Conservation (phyloP, 176 grass and related monocot species). For the Luzula sylvatica region DNA sequence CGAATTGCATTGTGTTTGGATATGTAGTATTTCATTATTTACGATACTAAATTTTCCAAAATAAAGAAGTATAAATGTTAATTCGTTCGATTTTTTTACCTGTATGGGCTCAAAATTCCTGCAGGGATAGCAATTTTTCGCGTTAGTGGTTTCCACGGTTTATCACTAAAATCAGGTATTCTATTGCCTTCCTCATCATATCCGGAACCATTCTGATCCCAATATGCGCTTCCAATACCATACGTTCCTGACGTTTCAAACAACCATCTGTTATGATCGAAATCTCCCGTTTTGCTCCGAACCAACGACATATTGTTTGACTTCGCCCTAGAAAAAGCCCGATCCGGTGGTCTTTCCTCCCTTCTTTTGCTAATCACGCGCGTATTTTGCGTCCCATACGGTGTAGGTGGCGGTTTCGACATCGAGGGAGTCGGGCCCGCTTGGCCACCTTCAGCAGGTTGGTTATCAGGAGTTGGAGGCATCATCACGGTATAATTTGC, state of each 20-base stretch:
- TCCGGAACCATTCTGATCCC: slow-evolving; percentile 30
- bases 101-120: slow-evolving; percentile 54
- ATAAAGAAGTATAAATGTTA: background rate
- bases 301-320: slow-evolving; percentile 44
- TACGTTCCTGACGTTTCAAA: slow-evolving; percentile 81
- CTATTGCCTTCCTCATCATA: slow-evolving; percentile 28
- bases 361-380: slow-evolving; percentile 5
- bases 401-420: background rate
- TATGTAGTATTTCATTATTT: too few relatives aligned
- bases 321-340: slow-evolving; percentile 26
- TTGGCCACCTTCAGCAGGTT: background rate
- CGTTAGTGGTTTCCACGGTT: slow-evolving; percentile 64
- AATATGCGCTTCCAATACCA: slow-evolving; percentile 69
- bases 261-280: slow-evolving; percentile 85
- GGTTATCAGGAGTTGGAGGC: slow-evolving; percentile 21
- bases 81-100: slow-evolving; percentile 1
- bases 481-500: slow-evolving; percentile 16
- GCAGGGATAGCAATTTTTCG: slow-evolving; percentile 44
- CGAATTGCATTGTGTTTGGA: background rate
- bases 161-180: slow-evolving; percentile 56
- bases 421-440: background rate
- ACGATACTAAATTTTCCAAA: background rate
- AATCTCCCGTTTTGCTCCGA: slow-evolving; percentile 53
- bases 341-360: slow-evolving; percentile 31
- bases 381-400: slow-evolving; percentile 15